phyloP scores from a whole-genome alignment of 2,329 filamentous ascomycete species.

The Incumbomyces delicatus region DNA sequence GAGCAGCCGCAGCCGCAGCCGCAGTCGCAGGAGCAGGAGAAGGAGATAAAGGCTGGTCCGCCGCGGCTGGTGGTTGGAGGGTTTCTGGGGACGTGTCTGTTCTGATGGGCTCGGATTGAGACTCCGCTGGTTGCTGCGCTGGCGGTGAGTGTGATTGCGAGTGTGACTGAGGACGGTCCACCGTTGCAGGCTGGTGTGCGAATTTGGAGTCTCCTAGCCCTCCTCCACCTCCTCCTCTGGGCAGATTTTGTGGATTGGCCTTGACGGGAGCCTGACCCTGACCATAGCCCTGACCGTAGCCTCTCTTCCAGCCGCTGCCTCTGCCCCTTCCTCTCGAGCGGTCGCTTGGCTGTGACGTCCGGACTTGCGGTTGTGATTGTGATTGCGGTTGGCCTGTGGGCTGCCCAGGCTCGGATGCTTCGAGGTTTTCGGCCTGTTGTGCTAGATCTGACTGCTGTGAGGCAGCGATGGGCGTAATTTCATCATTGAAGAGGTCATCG shows the following conservation, averaged over 20 bases:
- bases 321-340: conserved; percentile 22
- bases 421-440: conserved; percentile 12
- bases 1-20: conserved; percentile 11
- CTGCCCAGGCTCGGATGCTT: conserved; percentile 5
- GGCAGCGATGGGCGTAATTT: conserved; percentile 36
- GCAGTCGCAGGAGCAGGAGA: conserved; percentile 4
- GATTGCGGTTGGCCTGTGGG: too few species aligned
- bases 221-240: conserved; percentile 1
- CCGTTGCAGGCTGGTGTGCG: conserved; percentile 7
- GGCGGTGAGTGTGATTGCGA: conserved; percentile 6
- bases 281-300: not conserved
- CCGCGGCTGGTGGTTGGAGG: conserved; percentile 6
- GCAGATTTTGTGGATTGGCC: too few species aligned
- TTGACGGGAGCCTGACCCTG: too few species aligned
- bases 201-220: conserved; percentile 20
- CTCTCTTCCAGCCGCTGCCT: conserved; percentile 15
- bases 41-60: conserved; percentile 4
- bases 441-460: conserved; percentile 21
- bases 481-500: conserved; percentile 43
- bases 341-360: not conserved
- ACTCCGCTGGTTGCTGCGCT: not conserved
- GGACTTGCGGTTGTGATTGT: not conserved
- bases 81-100: too few species aligned
- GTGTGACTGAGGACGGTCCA: conserved; percentile 1
- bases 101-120: not conserved